Base-by-base conservation (phyloP, 73 alveolate species). In the Paramecium biaurelia region DNA sequence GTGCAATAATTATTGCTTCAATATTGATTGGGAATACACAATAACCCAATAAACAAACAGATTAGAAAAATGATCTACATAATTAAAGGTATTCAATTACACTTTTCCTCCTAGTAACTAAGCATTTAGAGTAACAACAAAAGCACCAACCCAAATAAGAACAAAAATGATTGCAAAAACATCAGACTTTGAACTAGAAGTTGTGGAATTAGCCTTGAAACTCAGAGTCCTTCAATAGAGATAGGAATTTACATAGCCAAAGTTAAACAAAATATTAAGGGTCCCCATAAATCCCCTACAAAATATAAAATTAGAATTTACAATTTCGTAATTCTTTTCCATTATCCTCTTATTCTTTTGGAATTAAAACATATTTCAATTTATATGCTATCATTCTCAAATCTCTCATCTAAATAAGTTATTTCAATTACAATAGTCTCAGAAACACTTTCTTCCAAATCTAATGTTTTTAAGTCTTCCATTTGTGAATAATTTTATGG, bases 231-330 rank as follows among this genome's bases (percentile, higher is more conserved):
- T 63, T 63, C 26, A 26, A 32, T 12, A 12, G 28, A 30, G n/a
- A 57, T 30, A 23, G 15, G 43, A 2, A 43, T 21, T 70, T 38
- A 43, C 90, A 89, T 30, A 35, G 94, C 94, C 10, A 89, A 88
- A 15, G 58, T 14, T 24, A 89, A 43, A 72, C 98, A 96, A 76
- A 96, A 95, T 0, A 96, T 70, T 92, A 98, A 95, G 7, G 99
- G 99, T 43, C 99, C 99, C 99, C 99, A 98, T 76, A 98, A 89
- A 93, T 98, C 99, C 99, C 99, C 97, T 94, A 76, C 97, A 94
- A 95, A 86, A 26, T 53, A 26, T 26, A 23, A 7, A 26, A 12
- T 5, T 28, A 63, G 47, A 41, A 15, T 63, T 20, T 94, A 94
- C 97, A 98, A 85, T 98, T 95, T 70, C 97, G 92, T 28, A 98